Conservation (phyloP, 805 yeast genomes). For the Candida maesae region DNA sequence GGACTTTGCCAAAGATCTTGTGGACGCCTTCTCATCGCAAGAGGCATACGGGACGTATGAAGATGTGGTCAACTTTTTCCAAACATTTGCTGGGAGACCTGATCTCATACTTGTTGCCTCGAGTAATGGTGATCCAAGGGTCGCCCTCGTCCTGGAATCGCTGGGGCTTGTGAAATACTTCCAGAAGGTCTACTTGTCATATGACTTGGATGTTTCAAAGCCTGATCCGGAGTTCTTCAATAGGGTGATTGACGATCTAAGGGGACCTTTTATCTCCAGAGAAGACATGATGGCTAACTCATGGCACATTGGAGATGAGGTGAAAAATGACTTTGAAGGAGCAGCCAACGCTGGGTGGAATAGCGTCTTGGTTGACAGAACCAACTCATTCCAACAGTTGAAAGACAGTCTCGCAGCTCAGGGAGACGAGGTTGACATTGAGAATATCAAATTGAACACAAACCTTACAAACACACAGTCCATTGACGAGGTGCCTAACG, state of each 20-base stretch:
- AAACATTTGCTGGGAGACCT: conserved; percentile 26
- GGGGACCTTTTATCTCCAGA: conserved; percentile 19
- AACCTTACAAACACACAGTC: conserved; percentile 7
- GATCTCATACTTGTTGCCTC: conserved; percentile 41
- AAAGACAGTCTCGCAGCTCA: conserved; percentile 6
- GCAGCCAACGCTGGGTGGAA: conserved; percentile 57
- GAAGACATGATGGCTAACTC: conserved; percentile 25
- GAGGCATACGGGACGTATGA: conserved; percentile 51
- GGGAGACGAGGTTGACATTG: conserved; percentile 12
- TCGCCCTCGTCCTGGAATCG: conserved; percentile 41
- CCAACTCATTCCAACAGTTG: conserved; percentile 28
- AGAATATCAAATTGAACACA: conserved; percentile 11
- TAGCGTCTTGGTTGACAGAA: conserved; percentile 52
- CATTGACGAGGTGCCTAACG: background rate
- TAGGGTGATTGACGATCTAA: conserved; percentile 30
- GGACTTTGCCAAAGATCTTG: conserved; percentile 41
- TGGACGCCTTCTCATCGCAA: conserved; percentile 46
- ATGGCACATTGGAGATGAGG: conserved; percentile 72
- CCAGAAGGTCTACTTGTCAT: conserved; percentile 46
- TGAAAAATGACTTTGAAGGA: conserved; percentile 50
- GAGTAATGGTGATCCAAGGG: conserved; percentile 61
- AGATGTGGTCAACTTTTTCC: conserved; percentile 49
- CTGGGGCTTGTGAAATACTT: conserved; percentile 44
- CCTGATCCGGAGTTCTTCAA: conserved; percentile 50
- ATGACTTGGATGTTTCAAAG: conserved; percentile 51